Base-by-base conservation (phyloP, 1,139 yeast species). In the Kodamaea plutei region DNA sequence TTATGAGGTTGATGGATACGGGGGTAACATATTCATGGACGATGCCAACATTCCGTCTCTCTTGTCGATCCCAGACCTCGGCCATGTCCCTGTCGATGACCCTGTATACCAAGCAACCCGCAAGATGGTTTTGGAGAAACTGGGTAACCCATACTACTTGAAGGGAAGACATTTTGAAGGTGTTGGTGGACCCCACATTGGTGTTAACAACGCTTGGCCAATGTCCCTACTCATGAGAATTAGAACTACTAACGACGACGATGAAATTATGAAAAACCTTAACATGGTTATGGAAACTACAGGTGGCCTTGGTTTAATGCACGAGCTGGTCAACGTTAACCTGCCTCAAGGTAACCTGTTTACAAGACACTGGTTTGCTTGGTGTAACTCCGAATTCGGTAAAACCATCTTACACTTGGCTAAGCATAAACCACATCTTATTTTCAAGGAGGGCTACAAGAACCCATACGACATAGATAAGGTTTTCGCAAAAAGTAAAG, bases 351-450 rank as follows among this genome's bases (percentile, higher is more conserved):
- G 80, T 1, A 25, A 31, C 6, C 57, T 54, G 13, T 81, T 56
- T 47, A 82, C 94, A 0, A 62, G 95, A 36, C 73, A 89, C 2
- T 87, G 96, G 95, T 88, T 88, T 60, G 84, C 95, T 3, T 88
- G 96, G 96, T 85, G 95, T 46, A 88, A 87, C 51, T 79, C 94
- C 1, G 95, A 87, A 54, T 85, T 87, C 57, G 95, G 91, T 8
- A 84, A 82, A 53, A 82, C 95, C 0, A 79, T 87, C 7, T 52
- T 87, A 30, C 79, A 85, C 48, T 61, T 87, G 42, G 91, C 94
- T 1, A 61, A 69, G 35, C 61, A 84, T 26, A 84, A 82, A 49
- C 95, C 95, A 0, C 76, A 83, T 48, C 59, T 85, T 43, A 71
- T 85, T 10, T 80, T 83, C 50, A 73, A 71, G 30, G 54, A 61